Conservation (phyloP, 352 stramenopile species). For the Phytophthora niederhauseri region DNA sequence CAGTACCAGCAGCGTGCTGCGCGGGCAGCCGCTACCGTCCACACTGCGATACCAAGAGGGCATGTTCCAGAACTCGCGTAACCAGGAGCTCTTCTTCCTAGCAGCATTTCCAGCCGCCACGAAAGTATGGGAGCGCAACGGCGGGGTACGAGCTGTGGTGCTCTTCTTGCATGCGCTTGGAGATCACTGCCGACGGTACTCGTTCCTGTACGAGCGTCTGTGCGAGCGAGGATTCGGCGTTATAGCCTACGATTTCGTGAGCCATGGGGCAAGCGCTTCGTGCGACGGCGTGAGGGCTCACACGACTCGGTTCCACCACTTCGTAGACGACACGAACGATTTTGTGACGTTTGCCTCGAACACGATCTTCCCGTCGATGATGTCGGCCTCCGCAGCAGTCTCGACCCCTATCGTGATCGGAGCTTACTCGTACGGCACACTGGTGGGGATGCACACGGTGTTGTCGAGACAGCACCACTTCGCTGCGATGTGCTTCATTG, state of each 20-base stretch:
- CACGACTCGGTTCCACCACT: slow-evolving; percentile 35
- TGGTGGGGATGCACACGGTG: slow-evolving; percentile 42
- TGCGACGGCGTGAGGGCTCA: slow-evolving; percentile 29
- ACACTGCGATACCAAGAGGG: slow-evolving; percentile 20
- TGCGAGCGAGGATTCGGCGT: slow-evolving; percentile 38
- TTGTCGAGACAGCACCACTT: slow-evolving; percentile 33
- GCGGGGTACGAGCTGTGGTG: slow-evolving; percentile 33
- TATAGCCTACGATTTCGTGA: slow-evolving; percentile 42
- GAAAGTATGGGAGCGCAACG: background rate
- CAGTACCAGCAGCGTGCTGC: background rate
- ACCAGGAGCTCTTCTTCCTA: slow-evolving; percentile 36
- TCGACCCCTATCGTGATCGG: slow-evolving; percentile 29
- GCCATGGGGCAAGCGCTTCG: slow-evolving; percentile 40
- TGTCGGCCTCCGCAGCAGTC: slow-evolving; percentile 4
- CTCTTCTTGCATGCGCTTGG: slow-evolving; percentile 43
- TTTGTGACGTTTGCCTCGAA: slow-evolving; percentile 34
- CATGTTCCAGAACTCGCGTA: slow-evolving; percentile 33
- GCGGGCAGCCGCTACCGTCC: background rate
- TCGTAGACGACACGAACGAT: slow-evolving; percentile 48
- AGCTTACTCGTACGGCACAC: slow-evolving; percentile 42
- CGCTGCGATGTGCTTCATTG: slow-evolving; percentile 30
- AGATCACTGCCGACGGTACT: slow-evolving; percentile 41
- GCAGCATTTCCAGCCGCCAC: slow-evolving; percentile 27
- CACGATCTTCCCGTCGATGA: slow-evolving; percentile 22
- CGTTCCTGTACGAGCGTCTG: slow-evolving; percentile 35